Base-by-base conservation (phyloP, 2,329 filamentous ascomycete genomes). In the Stylonectria norvegica region DNA sequence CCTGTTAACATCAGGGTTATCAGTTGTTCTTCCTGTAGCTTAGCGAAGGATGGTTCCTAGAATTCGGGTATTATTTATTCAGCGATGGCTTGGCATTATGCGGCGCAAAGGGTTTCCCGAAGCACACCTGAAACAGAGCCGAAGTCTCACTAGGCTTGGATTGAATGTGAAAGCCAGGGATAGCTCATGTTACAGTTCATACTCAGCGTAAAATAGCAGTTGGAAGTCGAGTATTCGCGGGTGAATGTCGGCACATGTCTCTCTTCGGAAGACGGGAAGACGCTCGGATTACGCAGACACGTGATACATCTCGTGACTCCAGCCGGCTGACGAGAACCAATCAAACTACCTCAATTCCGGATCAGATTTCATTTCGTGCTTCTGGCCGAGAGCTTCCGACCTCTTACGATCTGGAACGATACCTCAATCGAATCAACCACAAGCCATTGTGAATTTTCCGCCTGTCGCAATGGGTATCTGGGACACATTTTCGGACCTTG, bases 401-500 rank as follows among this genome's bases (percentile, higher is more conserved):
- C 56, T 65, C 64, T 61, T 60, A 62, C 59, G 56, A 56, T 59
- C 57, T 51, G 52, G 57, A 53, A 57, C 55, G 55, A 60, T 39
- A 63, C 50, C 56, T 54, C 58, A 58, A 57, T 54, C 53, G 54
- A 60, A 62, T 61, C 58, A 57, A 66, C 64, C 58, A 65, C 64
- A 61, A 61, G 59, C 61, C 67, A 65, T 63, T 66, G 63, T 63
- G 60, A 61, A 61, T 58, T 45, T 57, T 53, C 52, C 56, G 58
- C 49, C 58, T 56, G 60, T 65, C 69, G 67, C 65, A 66, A 84
- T 84, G 80, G 79, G 78, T 71, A 73, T 83, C 70, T 83, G 79
- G 76, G 78, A 83, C 66, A 68, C 74, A 54, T 73, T 81, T 59
- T 73, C 71, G 60, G 80, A 83, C 62, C 69, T 84, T 62, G 68